Evolutionary conservation across 192 early-diverging fungal species (phyloP).

Genomic region (Podila verticillata): DNA sequence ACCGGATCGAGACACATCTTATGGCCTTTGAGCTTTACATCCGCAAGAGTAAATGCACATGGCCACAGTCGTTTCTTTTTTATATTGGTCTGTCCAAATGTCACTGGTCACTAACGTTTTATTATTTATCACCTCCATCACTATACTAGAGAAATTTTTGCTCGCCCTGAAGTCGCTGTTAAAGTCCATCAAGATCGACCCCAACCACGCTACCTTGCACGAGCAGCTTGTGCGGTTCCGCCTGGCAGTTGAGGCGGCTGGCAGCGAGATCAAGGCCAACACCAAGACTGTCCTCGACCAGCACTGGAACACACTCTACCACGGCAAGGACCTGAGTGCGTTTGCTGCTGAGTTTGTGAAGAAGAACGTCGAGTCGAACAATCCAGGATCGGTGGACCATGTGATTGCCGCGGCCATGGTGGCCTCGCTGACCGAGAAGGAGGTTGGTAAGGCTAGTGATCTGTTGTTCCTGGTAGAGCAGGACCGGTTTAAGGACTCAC

Average conservation of each 20-base stretch:
- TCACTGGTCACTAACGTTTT: background rate
- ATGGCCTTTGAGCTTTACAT: slow-evolving; percentile 76
- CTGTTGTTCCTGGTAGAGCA: slow-evolving; percentile 25
- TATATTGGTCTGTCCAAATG: background rate
- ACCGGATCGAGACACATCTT: slow-evolving; percentile 67
- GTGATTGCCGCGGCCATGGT: slow-evolving; percentile 39
- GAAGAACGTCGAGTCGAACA: background rate
- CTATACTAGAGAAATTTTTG: slow-evolving; percentile 66
- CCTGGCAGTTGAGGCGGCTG: slow-evolving; percentile 49
- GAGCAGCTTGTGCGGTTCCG: slow-evolving; percentile 58
- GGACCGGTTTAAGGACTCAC: slow-evolving; percentile 8
- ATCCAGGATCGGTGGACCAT: slow-evolving; percentile 19
- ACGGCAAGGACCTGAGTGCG: slow-evolving; percentile 7
- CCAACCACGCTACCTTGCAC: slow-evolving; percentile 52
- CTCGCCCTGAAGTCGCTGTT: slow-evolving; percentile 72
- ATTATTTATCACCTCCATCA: background rate
- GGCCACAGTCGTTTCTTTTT: background rate
- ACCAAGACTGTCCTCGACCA: slow-evolving; percentile 43
- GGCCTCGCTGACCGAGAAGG: slow-evolving; percentile 21
- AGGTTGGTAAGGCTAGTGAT: slow-evolving; percentile 15
- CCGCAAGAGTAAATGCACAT: slow-evolving; percentile 60
- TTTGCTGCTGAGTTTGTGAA: slow-evolving; percentile 22
- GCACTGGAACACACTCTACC: slow-evolving; percentile 34
- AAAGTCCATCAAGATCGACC: slow-evolving; percentile 58
- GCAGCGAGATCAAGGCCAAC: slow-evolving; percentile 15